Base-by-base conservation (phyloP, 306 rosid species). In the Dalbergia oliveri region DNA sequence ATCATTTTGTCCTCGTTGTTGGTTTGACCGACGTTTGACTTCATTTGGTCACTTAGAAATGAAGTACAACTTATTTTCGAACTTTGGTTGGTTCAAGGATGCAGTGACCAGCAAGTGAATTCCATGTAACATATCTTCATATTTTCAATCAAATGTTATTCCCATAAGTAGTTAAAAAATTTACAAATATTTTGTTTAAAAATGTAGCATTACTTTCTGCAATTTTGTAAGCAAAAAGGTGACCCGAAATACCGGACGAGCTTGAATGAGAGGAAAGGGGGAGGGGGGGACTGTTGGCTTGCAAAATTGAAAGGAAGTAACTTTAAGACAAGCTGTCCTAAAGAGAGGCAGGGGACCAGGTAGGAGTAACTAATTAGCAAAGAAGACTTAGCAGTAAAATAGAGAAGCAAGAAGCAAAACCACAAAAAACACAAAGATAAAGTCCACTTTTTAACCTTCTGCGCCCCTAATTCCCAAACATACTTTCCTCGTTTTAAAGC, bases 391-490 rank as follows among this genome's bases (percentile, higher is more conserved):
- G 26, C 45, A 35, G 12, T 64, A 35, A 56, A 8, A 16, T 18
- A 37, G 5, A 49, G 12, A 49, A 49, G 2, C 15, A 3, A 31
- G 6, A 14, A 10, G 8, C 61, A 56, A 16, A 15, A 60, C 18
- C 4, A 56, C 1, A 13, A 16, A 63, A 6, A 45, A 23, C 19
- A 62, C 57, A 41, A 15, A 23, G 44, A 9, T n/a, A 8, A 68
- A 56, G 31, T 67, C 66, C 49, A 33, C 3, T 54, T 72, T 78
- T 62, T 50, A 63, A 70, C 51, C 79, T 21, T 69, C 58, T 61
- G 18, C 43, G 66, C 37, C 43, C 82, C 75, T 70, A 64, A 35
- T 14, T 82, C 26, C 80, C 26, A 61, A 84, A 56, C 81, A 72
- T 14, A 69, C 3, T 5, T 26, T 82, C 62, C 75, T 79, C 68